Base-by-base conservation (phyloP, 495 filamentous ascomycete genomes). In the Lophiotrema nucula region DNA sequence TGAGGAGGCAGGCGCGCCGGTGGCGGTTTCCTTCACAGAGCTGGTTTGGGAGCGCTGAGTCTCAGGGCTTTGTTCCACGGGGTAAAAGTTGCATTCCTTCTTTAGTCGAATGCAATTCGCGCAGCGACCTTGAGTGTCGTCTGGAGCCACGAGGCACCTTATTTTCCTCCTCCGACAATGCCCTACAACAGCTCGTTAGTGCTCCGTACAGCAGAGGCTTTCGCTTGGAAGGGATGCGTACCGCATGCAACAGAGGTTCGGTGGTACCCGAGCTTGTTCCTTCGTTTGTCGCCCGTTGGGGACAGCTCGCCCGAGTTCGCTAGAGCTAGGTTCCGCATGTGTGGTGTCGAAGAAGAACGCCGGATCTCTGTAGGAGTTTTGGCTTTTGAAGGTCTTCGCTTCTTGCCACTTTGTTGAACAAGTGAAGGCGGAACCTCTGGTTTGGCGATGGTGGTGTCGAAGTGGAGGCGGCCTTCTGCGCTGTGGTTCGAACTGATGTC, bases 251-350 rank as follows among this genome's bases (percentile, higher is more conserved):
- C 90, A 53, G 93, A 95, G 31, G 91, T 97, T 55, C 93, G 86
- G 78, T 97, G 92, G 72, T 98, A 98, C 26, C 93, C 93, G 49
- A 98, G 79, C 74, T 95, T 97, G 71, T 97, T 98, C 65, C 93
- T 86, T 71, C 88, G 87, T 75, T 93, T 96, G 67, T 96, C 92
- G 38, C 76, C 79, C 31, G 84, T 76, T 24, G 59, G 71, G 18
- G 74, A 77, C 67, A 72, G 71, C 60, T 66, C 69, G 44, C 74
- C 72, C 44, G 70, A 60, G 61, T 74, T 65, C 48, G 71, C 58
- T 55, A 73, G 65, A 59, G 75, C 72, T 35, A 76, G 71, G 44
- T 77, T 74, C 58, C 84, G 81, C 60, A 85, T 81, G 73, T 80
- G 86, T 64, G 86, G 81, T 60, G 82, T 87, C 62, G 88, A 86